Base-by-base conservation (phyloP, 148 eudicot genomes). In the Pouteria glomerata region DNA sequence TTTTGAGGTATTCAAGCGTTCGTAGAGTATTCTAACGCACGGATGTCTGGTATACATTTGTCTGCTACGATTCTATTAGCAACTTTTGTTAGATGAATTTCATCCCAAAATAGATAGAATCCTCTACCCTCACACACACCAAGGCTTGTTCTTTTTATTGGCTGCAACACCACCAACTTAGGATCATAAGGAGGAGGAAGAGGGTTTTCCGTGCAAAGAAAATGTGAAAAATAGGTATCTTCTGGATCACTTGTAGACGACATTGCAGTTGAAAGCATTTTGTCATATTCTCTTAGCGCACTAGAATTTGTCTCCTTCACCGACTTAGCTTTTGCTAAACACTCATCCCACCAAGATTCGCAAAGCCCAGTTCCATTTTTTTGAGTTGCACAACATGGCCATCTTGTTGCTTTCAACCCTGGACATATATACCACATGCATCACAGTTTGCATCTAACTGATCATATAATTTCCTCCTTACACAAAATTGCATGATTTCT, bases 381-480 rank as follows among this genome's bases (percentile, higher is more conserved):
- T 23, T 51, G 39, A 52, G 31, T 45, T 4, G 55, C 29, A 65
- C 69, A 65, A 45, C 69, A 65, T 14, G 53, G 55, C 69, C 69
- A 65, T 68, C 59, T 68, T 50, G 71, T 68, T 31, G 51, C 71
- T 31, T 51, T 30, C 31, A 68, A 68, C 23, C 59, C 60, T 68
- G 7, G 7, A 68, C n/a, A n/a, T n/a, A n/a, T n/a, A n/a, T n/a
- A n/a, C n/a, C n/a, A n/a, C n/a, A n/a, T n/a, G n/a, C n/a, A n/a
- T n/a, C n/a, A n/a, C n/a, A n/a, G n/a, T n/a, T n/a, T n/a, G n/a
- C n/a, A n/a, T n/a, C n/a, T n/a, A n/a, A n/a, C n/a, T n/a, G n/a
- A n/a, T n/a, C n/a, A n/a, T n/a, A n/a, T n/a, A n/a, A n/a, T n/a
- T n/a, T n/a, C n/a, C n/a, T n/a, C n/a, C n/a, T n/a, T n/a, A n/a